Evolutionary conservation across 106 monocot genomes (phyloP).

Genomic region (Apostasia ramifera): DNA sequence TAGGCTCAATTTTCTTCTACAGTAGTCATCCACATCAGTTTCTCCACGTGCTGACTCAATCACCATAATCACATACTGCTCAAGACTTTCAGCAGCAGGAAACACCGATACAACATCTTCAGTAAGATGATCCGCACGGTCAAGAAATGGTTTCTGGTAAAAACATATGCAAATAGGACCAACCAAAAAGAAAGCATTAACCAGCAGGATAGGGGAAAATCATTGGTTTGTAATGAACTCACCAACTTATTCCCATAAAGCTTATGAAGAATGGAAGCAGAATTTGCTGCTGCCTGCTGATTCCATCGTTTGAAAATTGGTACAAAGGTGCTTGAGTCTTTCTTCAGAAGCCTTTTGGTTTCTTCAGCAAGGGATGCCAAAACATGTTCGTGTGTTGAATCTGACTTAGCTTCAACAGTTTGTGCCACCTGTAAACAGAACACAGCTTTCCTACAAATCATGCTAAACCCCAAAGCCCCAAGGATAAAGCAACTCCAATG

Average conservation of each 20-base stretch:
- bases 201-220: background rate
- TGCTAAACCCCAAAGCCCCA: background rate
- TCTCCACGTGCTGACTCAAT: conserved; percentile 78
- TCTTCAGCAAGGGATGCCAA: conserved; percentile 84
- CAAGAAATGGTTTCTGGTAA: conserved; percentile 95
- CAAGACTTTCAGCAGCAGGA: conserved; percentile 84
- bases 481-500: background rate
- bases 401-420: conserved; percentile 51
- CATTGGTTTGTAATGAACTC: conserved; percentile 6
- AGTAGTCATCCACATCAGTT: conserved; percentile 54
- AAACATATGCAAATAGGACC: conserved; percentile 14
- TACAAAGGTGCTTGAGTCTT: conserved; percentile 60
- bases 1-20: conserved; percentile 45
- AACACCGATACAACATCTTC: conserved; percentile 90
- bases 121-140: conserved; percentile 83
- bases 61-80: conserved; percentile 65
- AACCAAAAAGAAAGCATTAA: background rate
- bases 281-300: conserved; percentile 64
- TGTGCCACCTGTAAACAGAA: conserved; percentile 45
- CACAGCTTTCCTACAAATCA: background rate
- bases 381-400: conserved; percentile 58
- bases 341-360: conserved; percentile 75
- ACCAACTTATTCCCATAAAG: conserved; percentile 92
- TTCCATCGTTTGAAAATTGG: conserved; percentile 74
- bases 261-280: conserved; percentile 85